Evolutionary conservation across 495 filamentous ascomycete species (phyloP).

Genomic region (Neurospora sp.): DNA sequence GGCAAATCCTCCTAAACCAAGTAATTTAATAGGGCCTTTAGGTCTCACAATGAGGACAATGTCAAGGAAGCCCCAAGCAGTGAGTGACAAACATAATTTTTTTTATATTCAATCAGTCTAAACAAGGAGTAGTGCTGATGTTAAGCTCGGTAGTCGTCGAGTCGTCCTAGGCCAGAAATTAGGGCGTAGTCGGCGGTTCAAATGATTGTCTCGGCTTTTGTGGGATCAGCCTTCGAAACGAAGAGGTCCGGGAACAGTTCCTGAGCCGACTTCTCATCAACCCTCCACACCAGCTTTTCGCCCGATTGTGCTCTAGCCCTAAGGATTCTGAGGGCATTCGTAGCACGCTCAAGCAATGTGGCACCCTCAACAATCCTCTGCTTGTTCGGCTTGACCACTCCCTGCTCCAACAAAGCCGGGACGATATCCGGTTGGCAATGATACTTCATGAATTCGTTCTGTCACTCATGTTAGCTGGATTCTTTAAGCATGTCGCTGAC

Average conservation of each 20-base stretch:
- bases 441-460: constrained; percentile 41
- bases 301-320: constrained; percentile 33
- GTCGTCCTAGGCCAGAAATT: constrained; percentile 4
- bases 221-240: neutral
- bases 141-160: neutral
- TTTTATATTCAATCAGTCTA: neutral
- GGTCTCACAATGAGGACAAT: neutral
- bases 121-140: neutral
- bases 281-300: constrained; percentile 41
- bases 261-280: constrained; percentile 18
- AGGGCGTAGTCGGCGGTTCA: neutral
- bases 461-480: neutral
- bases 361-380: constrained; percentile 35
- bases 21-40: neutral
- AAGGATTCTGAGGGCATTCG: constrained; percentile 32
- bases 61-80: neutral
- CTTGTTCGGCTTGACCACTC: constrained; percentile 36
- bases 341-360: constrained; percentile 39
- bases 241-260: neutral
- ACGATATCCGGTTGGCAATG: constrained; percentile 40
- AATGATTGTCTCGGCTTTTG: neutral
- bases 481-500: neutral
- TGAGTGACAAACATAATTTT: neutral
- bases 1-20: neutral
- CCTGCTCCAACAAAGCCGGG: constrained; percentile 33